Evolutionary conservation across 352 stramenopile species (phyloP), one percentile per base, ranked within the genome.

Genomic region (Thalassiosira mediterranea): DNA sequence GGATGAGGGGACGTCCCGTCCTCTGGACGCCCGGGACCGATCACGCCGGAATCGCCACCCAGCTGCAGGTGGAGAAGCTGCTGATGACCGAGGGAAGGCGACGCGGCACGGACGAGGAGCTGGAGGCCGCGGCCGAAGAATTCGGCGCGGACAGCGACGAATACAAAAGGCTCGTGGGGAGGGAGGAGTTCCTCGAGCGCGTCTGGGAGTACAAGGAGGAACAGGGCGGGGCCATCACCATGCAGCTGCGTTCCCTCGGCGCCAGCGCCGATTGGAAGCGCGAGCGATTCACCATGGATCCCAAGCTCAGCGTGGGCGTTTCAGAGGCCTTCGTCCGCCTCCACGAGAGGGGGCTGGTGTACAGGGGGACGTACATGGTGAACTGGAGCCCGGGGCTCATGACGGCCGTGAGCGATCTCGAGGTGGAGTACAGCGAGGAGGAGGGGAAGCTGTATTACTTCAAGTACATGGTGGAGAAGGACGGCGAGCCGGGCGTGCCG

Each of bases 41-140:
- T 81, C 97, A 99, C 89, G 97, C 97, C 0, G 97, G 97, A 31
- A 99, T 99, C 65, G 97, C 97, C 0, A 99, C 97, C 3, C 97
- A 99, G 80, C 56, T 95, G 17, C 84, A 92, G 51, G 87, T 94
- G 0, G 88, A 93, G 76, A 92, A 92, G 57, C 38, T 56, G 8
- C 51, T 94, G 0, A 58, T 86, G 53, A 54, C 76, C 0, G 87
- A 94, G 72, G 88, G 88, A 1, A 90, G 72, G 46, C 86, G 83
- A 8, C 70, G 83, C 49, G 71, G 21, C n/a, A 74, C 71, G 15
- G 54, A 73, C 26, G 64, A 69, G 17, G 71, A 79, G 52, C 61
- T 79, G n/a, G 62, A 21, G 13, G 8, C 38, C 1, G 42, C 63
- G 0, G 29, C 29, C 3, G 54, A 32, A 29, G 51, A 64, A 0